A percentile compares a stretch with the other conserved stretches of the same genome.
These are phyloP conservation scores for Talaromyces wortmannii DNA, from an alignment of 495 filamentous ascomycete species.

Conservation along the genomic window DNA sequence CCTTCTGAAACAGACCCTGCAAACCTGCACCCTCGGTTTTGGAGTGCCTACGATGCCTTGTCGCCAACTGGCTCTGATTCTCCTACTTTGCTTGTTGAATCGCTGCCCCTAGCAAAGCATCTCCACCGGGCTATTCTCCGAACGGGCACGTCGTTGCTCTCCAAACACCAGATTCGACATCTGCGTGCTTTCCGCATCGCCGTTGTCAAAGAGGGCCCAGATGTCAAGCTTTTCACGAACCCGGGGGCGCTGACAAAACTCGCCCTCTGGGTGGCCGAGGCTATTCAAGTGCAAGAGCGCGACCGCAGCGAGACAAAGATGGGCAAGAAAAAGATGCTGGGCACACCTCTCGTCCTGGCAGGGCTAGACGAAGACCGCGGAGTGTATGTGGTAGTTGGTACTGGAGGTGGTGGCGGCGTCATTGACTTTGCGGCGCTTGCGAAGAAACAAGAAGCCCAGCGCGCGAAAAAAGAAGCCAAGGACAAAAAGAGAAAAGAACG, in stretches of 20 bases:
- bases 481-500: conserved; percentile 55
- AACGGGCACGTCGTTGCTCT: conserved; percentile 82
- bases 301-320: conserved; percentile 65
- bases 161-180: conserved; percentile 90
- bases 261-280: conserved; percentile 89
- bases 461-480: conserved; percentile 51
- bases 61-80: conserved; percentile 31
- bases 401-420: conserved; percentile 63
- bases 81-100: conserved; percentile 47
- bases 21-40: conserved; percentile 61
- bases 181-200: conserved; percentile 89
- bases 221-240: conserved; percentile 81
- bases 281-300: conserved; percentile 79
- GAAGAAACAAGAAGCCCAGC: conserved; percentile 57
- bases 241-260: conserved; percentile 89
- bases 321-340: conserved; percentile 47
- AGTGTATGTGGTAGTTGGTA: conserved; percentile 86
- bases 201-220: conserved; percentile 90
- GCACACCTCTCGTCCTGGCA: conserved; percentile 83
- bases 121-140: conserved; percentile 90
- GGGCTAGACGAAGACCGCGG: conserved; percentile 82
- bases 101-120: conserved; percentile 79
- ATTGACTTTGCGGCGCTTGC: conserved; percentile 56
- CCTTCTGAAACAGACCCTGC: conserved; percentile 26
- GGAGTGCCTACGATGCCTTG: conserved; percentile 89